Base-by-base conservation (phyloP, 495 filamentous ascomycete genomes). In the Articulospora tetracladia region DNA sequence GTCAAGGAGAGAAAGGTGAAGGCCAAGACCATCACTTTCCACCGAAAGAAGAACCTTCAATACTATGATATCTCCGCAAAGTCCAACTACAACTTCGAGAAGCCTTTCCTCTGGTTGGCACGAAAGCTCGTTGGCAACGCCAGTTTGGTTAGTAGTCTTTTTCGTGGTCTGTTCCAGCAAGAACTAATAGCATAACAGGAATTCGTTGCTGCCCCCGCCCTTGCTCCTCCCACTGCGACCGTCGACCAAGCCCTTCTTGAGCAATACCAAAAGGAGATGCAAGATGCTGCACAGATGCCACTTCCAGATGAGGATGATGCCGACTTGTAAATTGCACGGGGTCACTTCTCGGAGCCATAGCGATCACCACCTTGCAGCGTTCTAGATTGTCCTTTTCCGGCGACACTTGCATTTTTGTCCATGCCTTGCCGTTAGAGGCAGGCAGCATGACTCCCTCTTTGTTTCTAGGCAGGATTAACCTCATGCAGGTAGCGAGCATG, bases 51-150 rank as follows among this genome's bases (percentile, higher is more conserved):
- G 88, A 98, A 98, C 80, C 86, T 99, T 19, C 95, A 99, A 77
- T 99, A 99, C 86, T 99, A 99, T 84, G 95, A 99, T 65, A 99
- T 99, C 74, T 96, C 91, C 50, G 95, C 95, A 74, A 99, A 99
- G 85, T 97, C 92, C 68, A 99, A 99, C 81, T 99, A 99, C 83
- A 99, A 99, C 88, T 99, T 99, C 80, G 95, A 99, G 88, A 99
- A 99, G 86, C 95, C 95, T 61, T 99, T 99, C 90, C 86, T 99
- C 62, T 99, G 95, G 95, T 88, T 99, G 68, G 95, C 94, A 55
- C 86, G 95, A 71, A 98, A 99, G 86, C 85, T 98, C 50, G 95
- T 97, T 61, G 95, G 94, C 73, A 97, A 99, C 82, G 83, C 89
- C 64, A 75, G 78, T 65, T 79, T 99, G 74, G 92, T 97, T 81